Percentiles rank a stretch among this genome's conserved stretches.
Conservation (phyloP, 768 basidiomycete species). For the Lanmaoa rubissima region DNA sequence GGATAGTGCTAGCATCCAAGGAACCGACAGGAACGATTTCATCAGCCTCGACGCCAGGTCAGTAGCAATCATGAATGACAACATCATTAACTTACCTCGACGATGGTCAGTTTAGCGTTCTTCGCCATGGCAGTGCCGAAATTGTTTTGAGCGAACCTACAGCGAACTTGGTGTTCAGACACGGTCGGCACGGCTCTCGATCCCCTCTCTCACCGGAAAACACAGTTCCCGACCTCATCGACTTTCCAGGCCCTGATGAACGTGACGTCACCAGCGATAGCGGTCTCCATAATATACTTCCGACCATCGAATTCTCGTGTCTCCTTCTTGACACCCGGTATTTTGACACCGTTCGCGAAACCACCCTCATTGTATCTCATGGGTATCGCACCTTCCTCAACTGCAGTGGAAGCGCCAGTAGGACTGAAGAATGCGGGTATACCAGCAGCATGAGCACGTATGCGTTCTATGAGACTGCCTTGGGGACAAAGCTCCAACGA, state of each 20-base stretch:
- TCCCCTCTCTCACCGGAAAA: conserved; percentile 65
- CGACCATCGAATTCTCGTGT: conserved; percentile 74
- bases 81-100: conserved; percentile 56
- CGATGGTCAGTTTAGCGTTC: conserved; percentile 85
- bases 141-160: conserved; percentile 83
- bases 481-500: conserved; percentile 89
- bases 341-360: conserved; percentile 63
- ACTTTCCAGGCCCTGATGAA: conserved; percentile 91
- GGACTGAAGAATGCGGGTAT: conserved; percentile 95
- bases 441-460: conserved; percentile 86
- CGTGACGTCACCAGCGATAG: conserved; percentile 78
- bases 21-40: conserved; percentile 83
- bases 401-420: conserved; percentile 82
- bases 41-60: conserved; percentile 58
- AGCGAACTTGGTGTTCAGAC: background rate
- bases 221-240: conserved; percentile 86
- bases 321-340: conserved; percentile 77
- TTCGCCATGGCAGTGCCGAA: conserved; percentile 87
- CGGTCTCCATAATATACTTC: conserved; percentile 77
- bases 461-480: conserved; percentile 84
- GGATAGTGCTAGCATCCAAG: conserved; percentile 78
- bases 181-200: background rate
- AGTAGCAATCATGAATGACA: conserved; percentile 4
- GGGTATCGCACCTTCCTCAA: conserved; percentile 78
- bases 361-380: conserved; percentile 77